A percentile compares a stretch with the other conserved stretches of the same genome.
Conservation (phyloP, 164 flowering plant species). For the Dillenia turbinata region DNA sequence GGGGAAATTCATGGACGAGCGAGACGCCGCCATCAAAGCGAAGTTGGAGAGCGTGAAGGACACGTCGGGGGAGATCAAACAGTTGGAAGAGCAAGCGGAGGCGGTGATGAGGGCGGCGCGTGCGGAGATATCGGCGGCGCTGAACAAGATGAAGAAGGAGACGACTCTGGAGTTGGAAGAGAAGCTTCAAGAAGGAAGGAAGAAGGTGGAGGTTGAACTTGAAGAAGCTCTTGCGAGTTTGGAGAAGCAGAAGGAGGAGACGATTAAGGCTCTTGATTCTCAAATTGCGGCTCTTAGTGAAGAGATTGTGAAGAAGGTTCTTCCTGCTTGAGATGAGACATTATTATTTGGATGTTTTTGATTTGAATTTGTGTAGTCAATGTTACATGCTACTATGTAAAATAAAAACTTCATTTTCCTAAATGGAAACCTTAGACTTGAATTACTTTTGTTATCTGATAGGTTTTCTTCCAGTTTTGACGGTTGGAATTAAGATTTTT, state of each 20-base stretch:
- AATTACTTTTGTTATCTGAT: no score
- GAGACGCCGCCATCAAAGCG: slow-evolving; percentile 75
- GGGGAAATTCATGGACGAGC: slow-evolving; percentile 87
- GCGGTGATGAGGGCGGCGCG: slow-evolving; percentile 85
- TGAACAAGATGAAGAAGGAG: slow-evolving; percentile 93
- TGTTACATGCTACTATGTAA: background rate
- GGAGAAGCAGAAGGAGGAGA: slow-evolving; percentile 84
- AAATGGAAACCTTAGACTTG: no score
- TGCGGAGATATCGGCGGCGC: slow-evolving; percentile 90
- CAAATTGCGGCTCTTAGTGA: slow-evolving; percentile 79
- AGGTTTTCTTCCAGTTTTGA: no score
- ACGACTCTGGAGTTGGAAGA: slow-evolving; percentile 66
- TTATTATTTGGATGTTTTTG: background rate
- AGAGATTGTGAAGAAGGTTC: slow-evolving; percentile 87
- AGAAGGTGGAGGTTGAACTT: slow-evolving; percentile 82
- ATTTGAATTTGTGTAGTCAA: background rate
- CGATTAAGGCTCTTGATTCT: slow-evolving; percentile 72
- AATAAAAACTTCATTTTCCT: no score
- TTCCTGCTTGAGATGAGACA: slow-evolving; percentile 36
- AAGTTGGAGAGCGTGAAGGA: slow-evolving; percentile 76
- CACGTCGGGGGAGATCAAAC: slow-evolving; percentile 82
- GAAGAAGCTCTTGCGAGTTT: slow-evolving; percentile 66
- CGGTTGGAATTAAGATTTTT: no score
- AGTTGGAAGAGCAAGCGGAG: slow-evolving; percentile 86
- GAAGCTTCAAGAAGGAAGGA: slow-evolving; percentile 69